These are phyloP conservation scores for Mayamaea pseudoterrestris DNA, from an alignment of 108 stramenopile species.

Conservation along the genomic window DNA sequence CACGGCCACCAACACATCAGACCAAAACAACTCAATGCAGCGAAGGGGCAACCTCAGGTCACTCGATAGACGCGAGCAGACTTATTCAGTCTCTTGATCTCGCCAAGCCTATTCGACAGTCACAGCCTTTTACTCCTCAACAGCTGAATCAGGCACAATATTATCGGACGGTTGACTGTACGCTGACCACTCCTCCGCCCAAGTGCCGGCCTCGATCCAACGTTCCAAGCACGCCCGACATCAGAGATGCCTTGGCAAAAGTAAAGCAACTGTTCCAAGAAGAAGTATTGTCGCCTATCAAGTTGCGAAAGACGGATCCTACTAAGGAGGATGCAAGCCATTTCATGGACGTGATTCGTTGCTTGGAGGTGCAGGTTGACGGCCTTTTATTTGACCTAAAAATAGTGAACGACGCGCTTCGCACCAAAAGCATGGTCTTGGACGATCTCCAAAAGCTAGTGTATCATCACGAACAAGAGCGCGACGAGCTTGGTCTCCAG, in stretches of 20 bases:
- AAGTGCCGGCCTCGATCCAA: no score
- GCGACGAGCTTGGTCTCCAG: constrained; percentile 1
- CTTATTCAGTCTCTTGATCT: no score
- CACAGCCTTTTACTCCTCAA: no score
- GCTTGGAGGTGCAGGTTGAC: constrained; percentile 5
- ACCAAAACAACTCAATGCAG: no score
- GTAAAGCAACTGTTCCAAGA: neutral
- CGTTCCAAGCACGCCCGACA: no score
- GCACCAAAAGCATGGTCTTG: constrained; percentile 6
- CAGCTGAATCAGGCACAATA: no score
- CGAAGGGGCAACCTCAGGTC: no score
- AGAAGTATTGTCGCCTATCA: neutral
- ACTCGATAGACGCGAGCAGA: no score
- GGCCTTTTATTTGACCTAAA: constrained; percentile 1
- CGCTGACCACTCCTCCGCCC: no score
- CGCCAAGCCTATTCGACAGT: no score
- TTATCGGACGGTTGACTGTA: no score
- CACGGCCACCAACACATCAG: no score
- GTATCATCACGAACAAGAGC: constrained; percentile 4
- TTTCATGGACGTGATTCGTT: neutral
- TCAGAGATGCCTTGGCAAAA: neutral
- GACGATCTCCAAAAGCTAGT: constrained; percentile 5
- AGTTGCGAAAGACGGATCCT: neutral
- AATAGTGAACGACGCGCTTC: constrained; percentile 6
- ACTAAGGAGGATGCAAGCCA: neutral